These are phyloP conservation scores for Stentor roeselii DNA, from an alignment of 73 alveolate species.

Conservation along the genomic window DNA sequence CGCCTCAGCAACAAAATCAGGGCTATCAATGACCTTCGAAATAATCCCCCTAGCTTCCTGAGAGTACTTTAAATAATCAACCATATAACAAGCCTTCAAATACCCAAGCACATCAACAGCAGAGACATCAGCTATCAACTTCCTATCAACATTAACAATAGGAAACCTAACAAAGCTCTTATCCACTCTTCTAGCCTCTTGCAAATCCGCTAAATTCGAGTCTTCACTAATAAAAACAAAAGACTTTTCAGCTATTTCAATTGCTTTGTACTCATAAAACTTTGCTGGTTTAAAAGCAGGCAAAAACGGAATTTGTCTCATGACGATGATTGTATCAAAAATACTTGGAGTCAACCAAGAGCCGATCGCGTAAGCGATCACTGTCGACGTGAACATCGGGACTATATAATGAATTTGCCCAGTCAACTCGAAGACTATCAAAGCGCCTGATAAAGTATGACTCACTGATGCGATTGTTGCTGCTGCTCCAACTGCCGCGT, in stretches of 20 bases:
- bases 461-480: conserved; percentile 82
- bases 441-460: conserved; percentile 79
- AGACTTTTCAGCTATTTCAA: conserved; percentile 53
- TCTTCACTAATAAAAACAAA: not conserved
- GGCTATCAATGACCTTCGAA: no score
- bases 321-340: conserved; percentile 75
- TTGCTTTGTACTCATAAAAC: conserved; percentile 63
- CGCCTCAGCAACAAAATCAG: no score
- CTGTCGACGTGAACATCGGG: conserved; percentile 63
- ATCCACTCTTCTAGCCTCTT: not conserved
- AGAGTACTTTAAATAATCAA: not conserved
- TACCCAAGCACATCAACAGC: not conserved
- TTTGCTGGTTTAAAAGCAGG: conserved; percentile 70
- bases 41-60: not conserved
- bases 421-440: conserved; percentile 84
- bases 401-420: conserved; percentile 73
- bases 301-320: conserved; percentile 77
- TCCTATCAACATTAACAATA: not conserved
- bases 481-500: conserved; percentile 79
- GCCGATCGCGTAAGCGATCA: conserved; percentile 75
- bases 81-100: not conserved
- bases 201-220: not conserved
- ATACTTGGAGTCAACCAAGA: conserved; percentile 68
- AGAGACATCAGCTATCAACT: not conserved
- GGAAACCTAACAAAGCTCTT: not conserved